Conservation (phyloP, 73 alveolate genomes). For the Paramecium pentaurelia region DNA sequence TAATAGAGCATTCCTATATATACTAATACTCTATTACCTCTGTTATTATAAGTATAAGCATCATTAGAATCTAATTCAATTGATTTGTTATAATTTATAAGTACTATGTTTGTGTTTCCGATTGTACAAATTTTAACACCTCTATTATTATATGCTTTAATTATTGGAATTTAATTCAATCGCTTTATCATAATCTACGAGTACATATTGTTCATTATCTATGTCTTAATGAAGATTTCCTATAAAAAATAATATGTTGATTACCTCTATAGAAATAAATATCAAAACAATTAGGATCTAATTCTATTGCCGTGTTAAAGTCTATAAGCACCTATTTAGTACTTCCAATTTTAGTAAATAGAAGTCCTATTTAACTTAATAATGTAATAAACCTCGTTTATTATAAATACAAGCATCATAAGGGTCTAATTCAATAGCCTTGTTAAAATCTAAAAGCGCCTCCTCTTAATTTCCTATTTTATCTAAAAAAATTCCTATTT, state of each 20-base stretch:
- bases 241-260: background rate
- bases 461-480: background rate
- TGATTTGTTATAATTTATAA: background rate
- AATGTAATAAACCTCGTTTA: too few relatives aligned
- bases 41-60: background rate
- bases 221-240: background rate
- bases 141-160: background rate
- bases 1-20: too few relatives aligned
- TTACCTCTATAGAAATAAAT: background rate
- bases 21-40: too few relatives aligned
- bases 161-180: background rate
- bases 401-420: too few relatives aligned
- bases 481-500: background rate
- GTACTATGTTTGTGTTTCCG: background rate
- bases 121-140: background rate
- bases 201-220: background rate
- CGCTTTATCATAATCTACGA: too few relatives aligned
- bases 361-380: too few relatives aligned
- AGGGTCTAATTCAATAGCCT: background rate
- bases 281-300: background rate
- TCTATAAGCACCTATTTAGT: background rate
- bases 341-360: background rate
- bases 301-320: background rate
- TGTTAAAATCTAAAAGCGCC: background rate
- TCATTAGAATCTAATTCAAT: background rate